Base-by-base conservation (phyloP, 495 filamentous ascomycete species). In the Hyaloscypha variabilis region DNA sequence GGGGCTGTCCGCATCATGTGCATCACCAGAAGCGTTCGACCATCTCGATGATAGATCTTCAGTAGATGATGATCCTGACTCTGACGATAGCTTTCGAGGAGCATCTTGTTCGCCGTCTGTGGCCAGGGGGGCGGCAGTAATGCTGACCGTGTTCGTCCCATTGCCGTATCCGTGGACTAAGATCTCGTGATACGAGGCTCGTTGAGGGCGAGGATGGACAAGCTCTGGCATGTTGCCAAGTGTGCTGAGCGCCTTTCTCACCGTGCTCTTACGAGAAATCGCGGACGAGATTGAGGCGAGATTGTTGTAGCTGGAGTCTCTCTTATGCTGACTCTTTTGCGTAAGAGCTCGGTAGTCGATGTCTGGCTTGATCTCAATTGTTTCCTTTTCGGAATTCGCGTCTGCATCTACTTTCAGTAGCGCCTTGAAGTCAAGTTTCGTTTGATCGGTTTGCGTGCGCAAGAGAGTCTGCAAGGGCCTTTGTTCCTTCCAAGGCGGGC, bases 151-250 rank as follows among this genome's bases (percentile, higher is more conserved):
- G 53, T 77, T 76, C 39, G 73, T 77, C 6, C 75, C 77, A 52
- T 81, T 81, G 8, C 78, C 76, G 63, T 81, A 80, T 29, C 79
- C 75, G 6, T 77, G 71, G 30, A 79, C 73, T 0, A 78, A 65
- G 31, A 79, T 79, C 61, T 81, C 77, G 54, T 77, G 75, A 59
- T 74, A 76, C 0, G 73, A 69, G 13, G 68, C 30, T 55, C 66
- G 64, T 51, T 60, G 24, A 36, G 69, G 8, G n/a, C 24, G 8
- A 51, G 60, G 71, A 62, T 70, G 67, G 8, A 53, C 58, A 52
- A 71, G 19, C 64, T 74, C 64, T 6, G 67, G 67, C 64, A 69
- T 65, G 58, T 66, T 69, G 6, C 67, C 64, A 3, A 69, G 53
- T 6, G 63, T 63, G n/a, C 49, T 60, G 6, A 78, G 58, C 5